Base-by-base conservation (phyloP, 2,329 filamentous ascomycete genomes). In the Calonectria fujianensis region DNA sequence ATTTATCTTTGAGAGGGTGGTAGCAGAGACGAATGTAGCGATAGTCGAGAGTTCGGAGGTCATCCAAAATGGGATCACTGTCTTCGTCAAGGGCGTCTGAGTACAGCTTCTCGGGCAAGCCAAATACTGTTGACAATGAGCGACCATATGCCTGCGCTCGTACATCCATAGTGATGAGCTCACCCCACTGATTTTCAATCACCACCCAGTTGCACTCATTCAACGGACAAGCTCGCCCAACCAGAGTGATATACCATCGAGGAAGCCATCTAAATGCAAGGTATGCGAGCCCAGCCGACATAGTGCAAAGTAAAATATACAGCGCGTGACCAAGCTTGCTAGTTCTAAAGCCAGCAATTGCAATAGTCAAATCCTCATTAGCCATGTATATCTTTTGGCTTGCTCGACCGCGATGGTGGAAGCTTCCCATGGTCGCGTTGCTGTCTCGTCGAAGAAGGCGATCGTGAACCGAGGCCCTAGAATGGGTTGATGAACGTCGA, bases 141-240 rank as follows among this genome's bases (percentile, higher is more conserved):
- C 88, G 90, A 64, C 88, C 91, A 83, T 90, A 92, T 27, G 84
- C 82, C 70, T 86, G 87, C 20, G 84, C 85, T 48, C 89, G 88
- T 16, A 98, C 89, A 65, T 92, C 82, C 81, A 98, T 91, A n/a
- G 97, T 91, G 16, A 90, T 89, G 84, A 98, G 94, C 84, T 98
- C 96, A 65, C 94, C 94, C 96, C 97, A 98, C 89, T 98, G 96
- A 82, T 99, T 98, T 90, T 98, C 97, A 77, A 98, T 91, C 35
- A 98, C 96, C 54, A 98, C 93, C 97, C 97, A 99, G 74, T 94
- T 90, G 81, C 95, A 97, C 70, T 94, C 91, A 69, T 90, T 89
- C 37, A 99, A 87, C 3, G 94, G 88, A 20, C 91, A 91, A 7
- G 92, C 87, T 69, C 88, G 90, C 35, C 97, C 97, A 51, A 95